Evolutionary conservation across 108 stramenopile genomes (phyloP), one percentile per base, ranked within the genome.

Genomic region (Fragilariopsis cylindrus): DNA sequence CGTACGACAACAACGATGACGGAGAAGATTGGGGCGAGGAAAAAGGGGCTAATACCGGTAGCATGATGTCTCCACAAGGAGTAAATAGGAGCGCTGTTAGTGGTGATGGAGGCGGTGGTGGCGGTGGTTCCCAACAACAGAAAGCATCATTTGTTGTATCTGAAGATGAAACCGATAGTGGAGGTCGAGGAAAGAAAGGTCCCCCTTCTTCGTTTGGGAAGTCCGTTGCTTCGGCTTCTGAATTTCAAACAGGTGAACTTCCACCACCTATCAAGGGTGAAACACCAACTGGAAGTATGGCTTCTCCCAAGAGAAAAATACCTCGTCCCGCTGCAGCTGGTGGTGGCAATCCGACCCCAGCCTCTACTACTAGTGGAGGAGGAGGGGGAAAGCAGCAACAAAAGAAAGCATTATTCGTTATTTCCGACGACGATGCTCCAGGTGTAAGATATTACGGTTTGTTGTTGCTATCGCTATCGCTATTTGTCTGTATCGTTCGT

Each of bases 231-330:
- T 8, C 40, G 7, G 62, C 62, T 12, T 5, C 43, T 45, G 62
- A 63, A 40, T n/a, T 43, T n/a, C 62, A 63, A 45, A 43, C 62
- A 45, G 62, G 62, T 43, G 40, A 41, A 4, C 39, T 41, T 11
- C 16, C 58, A 9, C 11, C 43, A 44, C 40, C 16, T 16, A 41
- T 42, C 16, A 63, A 40, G 15, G 15, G 43, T 1, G 62, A 63
- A 43, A 63, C 62, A 45, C 41, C 41, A n/a, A 63, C 62, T 40
- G 62, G 62, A 63, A 63, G 21, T n/a, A 63, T 63, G 62, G 62
- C 62, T 8, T 45, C 62, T 63, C 62, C 62, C 4, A 63, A 40
- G 45, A 21, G 62, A 63, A 63, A 43, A 63, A 40, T n/a, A 2
- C 30, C 30, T 30, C 30, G 30, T 45, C 43, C 62, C 9, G 11